Conservation (phyloP, 495 filamentous ascomycete genomes). For the Penicillium argentinense region DNA sequence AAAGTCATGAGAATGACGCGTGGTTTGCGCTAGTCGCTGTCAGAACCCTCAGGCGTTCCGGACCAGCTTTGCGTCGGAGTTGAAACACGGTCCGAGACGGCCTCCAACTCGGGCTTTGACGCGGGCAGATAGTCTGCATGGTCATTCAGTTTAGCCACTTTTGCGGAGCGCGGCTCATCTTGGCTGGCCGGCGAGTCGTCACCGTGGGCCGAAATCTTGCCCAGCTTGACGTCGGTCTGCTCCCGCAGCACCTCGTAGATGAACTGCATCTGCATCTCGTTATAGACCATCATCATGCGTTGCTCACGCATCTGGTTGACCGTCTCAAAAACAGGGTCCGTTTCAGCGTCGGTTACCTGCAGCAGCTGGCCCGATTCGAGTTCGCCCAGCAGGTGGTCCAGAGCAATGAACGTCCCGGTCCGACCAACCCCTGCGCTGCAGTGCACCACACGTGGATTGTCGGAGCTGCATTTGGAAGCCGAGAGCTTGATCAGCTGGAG, state of each 20-base stretch:
- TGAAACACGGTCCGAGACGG: conserved; percentile 22
- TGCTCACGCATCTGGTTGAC: conserved; percentile 86
- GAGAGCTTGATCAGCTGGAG: conserved; percentile 77
- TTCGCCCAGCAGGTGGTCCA: conserved; percentile 85
- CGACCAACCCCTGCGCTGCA: conserved; percentile 94
- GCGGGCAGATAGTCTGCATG: conserved; percentile 33
- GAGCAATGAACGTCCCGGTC: conserved; percentile 91
- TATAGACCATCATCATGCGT: conserved; percentile 95
- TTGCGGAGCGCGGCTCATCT: conserved; percentile 37
- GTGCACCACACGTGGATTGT: conserved; percentile 85
- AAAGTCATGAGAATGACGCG: not conserved
- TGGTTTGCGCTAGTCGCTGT: conserved; percentile 30
- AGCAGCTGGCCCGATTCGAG: conserved; percentile 71
- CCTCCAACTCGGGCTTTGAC: conserved; percentile 43
- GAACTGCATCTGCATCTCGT: conserved; percentile 80
- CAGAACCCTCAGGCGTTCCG: conserved; percentile 33
- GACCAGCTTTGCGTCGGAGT: conserved; percentile 33
- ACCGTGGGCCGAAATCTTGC: conserved; percentile 19
- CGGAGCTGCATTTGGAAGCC: conserved; percentile 62
- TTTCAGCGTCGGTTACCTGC: conserved; percentile 36
- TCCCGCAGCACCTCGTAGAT: conserved; percentile 85
- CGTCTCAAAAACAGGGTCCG: conserved; percentile 66
- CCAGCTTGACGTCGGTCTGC: conserved; percentile 59
- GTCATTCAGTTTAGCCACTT: conserved; percentile 40
- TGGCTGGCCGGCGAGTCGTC: conserved; percentile 19